Base-by-base conservation (phyloP, 2,329 filamentous ascomycete species). In the Aspergillus sp. region DNA sequence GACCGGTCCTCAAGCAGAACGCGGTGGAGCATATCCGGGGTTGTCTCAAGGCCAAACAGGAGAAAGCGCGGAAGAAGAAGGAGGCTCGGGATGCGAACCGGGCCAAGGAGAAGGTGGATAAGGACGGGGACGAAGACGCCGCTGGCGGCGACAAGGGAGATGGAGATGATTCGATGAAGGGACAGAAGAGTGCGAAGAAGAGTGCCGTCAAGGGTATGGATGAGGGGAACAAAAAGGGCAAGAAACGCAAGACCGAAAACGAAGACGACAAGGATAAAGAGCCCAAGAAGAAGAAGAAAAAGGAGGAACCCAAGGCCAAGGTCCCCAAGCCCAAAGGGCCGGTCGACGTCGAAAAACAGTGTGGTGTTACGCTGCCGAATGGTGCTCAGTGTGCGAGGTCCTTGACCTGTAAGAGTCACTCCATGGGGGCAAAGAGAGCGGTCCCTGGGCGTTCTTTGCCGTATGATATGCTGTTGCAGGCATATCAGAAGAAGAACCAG, bases 401-500 rank as follows among this genome's bases (percentile, higher is more conserved):
- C 4, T 70, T 96, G 46, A 96, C 90, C 0, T 96, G 90, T 74
- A 96, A 96, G 69, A 91, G 86, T 47, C 90, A 96, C 53, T 85
- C 79, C n/a, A 95, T 96, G 90, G 90, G 90, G 8, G 86, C 90
- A 5, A 96, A 96, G 68, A 79, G 90, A 54, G 86, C 86, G 1
- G 90, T 96, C 3, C 86, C 88, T 5, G 90, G 90, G 1, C 78
- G 90, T 48, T 93, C 87, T 36, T 70, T 95, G 47, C 90, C 90
- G 1, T 96, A 96, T 61, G 90, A 95, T 65, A 93, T 95, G 85
- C 73, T 96, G 33, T 76, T 96, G 32, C 83, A 86, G 10, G 85
- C 86, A 6, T 93, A 93, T 60, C 88, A 93, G 66, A 96, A 97
- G 77, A 97, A 96, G 76, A 98, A 98, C 59, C 93, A 97, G 67